Evolutionary conservation across 805 yeast genomes (phyloP).

Genomic region (Candida jianshihensis): DNA sequence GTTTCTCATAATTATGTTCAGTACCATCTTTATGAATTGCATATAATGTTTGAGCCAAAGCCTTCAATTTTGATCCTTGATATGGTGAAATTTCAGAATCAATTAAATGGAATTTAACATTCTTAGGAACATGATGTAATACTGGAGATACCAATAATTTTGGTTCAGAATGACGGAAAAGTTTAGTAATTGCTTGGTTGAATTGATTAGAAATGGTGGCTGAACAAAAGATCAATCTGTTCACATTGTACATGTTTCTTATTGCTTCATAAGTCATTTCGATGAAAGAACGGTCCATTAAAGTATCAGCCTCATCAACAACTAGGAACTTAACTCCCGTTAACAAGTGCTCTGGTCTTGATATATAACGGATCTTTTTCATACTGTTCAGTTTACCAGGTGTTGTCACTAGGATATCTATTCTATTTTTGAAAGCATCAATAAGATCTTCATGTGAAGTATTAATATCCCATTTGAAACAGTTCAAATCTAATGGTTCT

Average conservation of each 20-base stretch:
- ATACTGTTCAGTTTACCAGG: conserved; percentile 60
- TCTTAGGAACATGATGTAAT: conserved; percentile 76
- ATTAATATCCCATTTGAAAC: conserved; percentile 57
- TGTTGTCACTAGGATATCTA: conserved; percentile 80
- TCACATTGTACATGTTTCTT: conserved; percentile 41
- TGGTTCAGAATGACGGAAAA: conserved; percentile 60
- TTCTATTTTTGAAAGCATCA: conserved; percentile 39
- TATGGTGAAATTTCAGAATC: conserved; percentile 77
- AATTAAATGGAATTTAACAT: conserved; percentile 63
- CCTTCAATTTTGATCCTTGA: conserved; percentile 75
- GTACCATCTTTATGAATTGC: conserved; percentile 81
- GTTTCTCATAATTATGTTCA: conserved; percentile 66
- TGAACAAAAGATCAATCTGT: conserved; percentile 69
- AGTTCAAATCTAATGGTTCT: conserved; percentile 33
- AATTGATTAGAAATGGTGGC: conserved; percentile 87
- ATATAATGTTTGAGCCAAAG: conserved; percentile 81
- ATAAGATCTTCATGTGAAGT: conserved; percentile 48
- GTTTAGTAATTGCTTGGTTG: conserved; percentile 46
- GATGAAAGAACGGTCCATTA: conserved; percentile 76
- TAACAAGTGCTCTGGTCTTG: conserved; percentile 32
- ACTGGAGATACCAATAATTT: conserved; percentile 62
- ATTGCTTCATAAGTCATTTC: conserved; percentile 55
- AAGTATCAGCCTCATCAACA: conserved; percentile 90
- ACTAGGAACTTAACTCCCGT: conserved; percentile 54
- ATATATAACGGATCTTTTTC: conserved; percentile 27